Percentiles rank a stretch among this genome's conserved stretches.
Evolutionary conservation across 1,139 yeast genomes (phyloP).

Genomic region (Pichia sp.): DNA sequence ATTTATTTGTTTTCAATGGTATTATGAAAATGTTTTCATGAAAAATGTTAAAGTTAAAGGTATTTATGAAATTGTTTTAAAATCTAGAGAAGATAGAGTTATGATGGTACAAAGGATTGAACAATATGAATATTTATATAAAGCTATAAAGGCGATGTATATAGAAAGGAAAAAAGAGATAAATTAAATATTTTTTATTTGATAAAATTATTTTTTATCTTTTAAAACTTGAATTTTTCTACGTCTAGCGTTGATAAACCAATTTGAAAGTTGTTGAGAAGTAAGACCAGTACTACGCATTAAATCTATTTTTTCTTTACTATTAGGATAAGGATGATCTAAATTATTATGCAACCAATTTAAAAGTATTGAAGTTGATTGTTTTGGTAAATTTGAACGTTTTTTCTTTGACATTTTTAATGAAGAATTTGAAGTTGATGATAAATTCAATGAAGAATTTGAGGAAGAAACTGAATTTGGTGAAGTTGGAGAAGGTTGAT

Average conservation of each 20-base stretch:
- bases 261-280: slow-evolving; percentile 85
- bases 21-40: slow-evolving; percentile 20
- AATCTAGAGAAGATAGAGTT: slow-evolving; percentile 25
- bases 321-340: slow-evolving; percentile 91
- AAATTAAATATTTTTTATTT: not conserved
- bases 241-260: slow-evolving; percentile 96
- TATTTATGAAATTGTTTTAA: slow-evolving; percentile 21
- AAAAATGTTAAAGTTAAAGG: slow-evolving; percentile 13
- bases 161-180: not conserved
- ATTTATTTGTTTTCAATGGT: slow-evolving; percentile 60
- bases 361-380: slow-evolving; percentile 74
- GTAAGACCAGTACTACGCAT: slow-evolving; percentile 81
- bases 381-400: slow-evolving; percentile 68
- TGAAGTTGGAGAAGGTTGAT: not conserved
- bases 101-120: slow-evolving; percentile 30
- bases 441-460: not conserved
- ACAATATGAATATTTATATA: slow-evolving; percentile 28
- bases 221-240: slow-evolving; percentile 50
- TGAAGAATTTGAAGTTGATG: not conserved
- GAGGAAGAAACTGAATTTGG: slow-evolving; percentile 1
- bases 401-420: slow-evolving; percentile 21
- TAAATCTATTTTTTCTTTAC: slow-evolving; percentile 77
- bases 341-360: slow-evolving; percentile 82
- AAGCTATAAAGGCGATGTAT: not conserved
- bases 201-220: slow-evolving; percentile 11